Evolutionary conservation across 2,329 filamentous ascomycete species (phyloP), one percentile per base, ranked within the genome.

Genomic region (Fusarium torreyae): DNA sequence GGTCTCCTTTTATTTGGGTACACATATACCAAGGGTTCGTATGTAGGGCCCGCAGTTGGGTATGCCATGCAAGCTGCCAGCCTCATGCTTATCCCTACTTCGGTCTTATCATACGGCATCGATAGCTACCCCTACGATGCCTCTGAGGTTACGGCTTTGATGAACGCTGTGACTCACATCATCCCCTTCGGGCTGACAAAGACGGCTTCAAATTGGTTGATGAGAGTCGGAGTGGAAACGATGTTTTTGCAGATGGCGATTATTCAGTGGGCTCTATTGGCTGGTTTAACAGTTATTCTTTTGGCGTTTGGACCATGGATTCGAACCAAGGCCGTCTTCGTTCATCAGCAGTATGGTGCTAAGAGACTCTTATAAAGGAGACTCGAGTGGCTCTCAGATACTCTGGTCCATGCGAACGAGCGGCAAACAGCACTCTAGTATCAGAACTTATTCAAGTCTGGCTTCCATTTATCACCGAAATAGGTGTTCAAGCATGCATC

Each of bases 61-160:
- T 52, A 52, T 17, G 49, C 49, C 2, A 52, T 52, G 49, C 49
- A 52, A 38, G 24, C 36, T 3, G 49, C 49, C 3, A 52, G 49
- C 14, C 49, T 52, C 7, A 52, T 52, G 49, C 49, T 52, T 10
- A 52, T 52, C 4, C 49, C 49, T 4, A 42, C 49, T 7, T 40
- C 49, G 7, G 49, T 52, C 8, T 24, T 52, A 3, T 52, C 49
- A 0, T 52, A 52, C n/a, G 36, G 34, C 2, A 42, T 52, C 2
- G 49, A 52, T 17, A 52, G 49, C 7, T 52, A 52, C 24, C 49
- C 49, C 8, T 52, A 52, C 5, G 49, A 52, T 9, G 22, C 49
- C 14, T 36, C 49, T 2, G 49, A 52, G 24, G 49, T 52, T 2
- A 40, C 34, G 0, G 49, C 49, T 11, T 11, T 52, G 7, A 52